Conservation (phyloP, 1,284 basidiomycete species). For the Tilletia caries region DNA sequence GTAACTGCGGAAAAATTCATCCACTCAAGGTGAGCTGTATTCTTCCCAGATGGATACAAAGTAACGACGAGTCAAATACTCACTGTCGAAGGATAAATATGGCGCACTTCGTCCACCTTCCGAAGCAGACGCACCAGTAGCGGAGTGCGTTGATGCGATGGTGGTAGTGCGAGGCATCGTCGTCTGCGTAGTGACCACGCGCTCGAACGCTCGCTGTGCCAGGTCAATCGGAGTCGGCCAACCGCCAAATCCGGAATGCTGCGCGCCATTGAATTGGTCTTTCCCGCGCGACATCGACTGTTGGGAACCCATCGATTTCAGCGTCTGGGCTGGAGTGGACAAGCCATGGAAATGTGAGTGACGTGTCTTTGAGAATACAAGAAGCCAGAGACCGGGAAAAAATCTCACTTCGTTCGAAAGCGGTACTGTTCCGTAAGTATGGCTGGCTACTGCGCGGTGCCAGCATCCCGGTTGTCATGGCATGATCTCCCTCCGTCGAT, state of each 20-base stretch:
- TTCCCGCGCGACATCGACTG: background rate
- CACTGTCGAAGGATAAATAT: conserved; percentile 74
- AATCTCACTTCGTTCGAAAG: conserved; percentile 1
- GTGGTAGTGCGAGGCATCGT: conserved; percentile 73
- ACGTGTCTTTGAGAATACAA: background rate
- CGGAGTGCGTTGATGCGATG: conserved; percentile 55
- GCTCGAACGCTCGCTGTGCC: conserved; percentile 59
- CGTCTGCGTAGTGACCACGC: conserved; percentile 59
- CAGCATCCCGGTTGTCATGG: conserved; percentile 12
- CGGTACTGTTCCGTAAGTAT: conserved; percentile 14
- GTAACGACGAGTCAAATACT: background rate
- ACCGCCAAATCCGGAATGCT: conserved; percentile 67
- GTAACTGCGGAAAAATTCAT: conserved; percentile 17
- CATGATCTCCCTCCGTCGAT: conserved; percentile 5
- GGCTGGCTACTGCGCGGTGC: conserved; percentile 1
- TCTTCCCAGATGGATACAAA: too few relatives aligned
- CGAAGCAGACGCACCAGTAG: conserved; percentile 42
- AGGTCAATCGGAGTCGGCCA: conserved; percentile 78
- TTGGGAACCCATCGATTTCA: background rate
- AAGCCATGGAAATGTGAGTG: background rate
- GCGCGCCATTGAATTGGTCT: conserved; percentile 30
- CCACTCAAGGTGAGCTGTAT: too few relatives aligned
- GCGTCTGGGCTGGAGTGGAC: background rate
- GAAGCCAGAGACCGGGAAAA: background rate
- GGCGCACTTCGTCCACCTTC: conserved; percentile 58